Base-by-base conservation (phyloP, 441 rosid species). In the Jatropha podagrica region DNA sequence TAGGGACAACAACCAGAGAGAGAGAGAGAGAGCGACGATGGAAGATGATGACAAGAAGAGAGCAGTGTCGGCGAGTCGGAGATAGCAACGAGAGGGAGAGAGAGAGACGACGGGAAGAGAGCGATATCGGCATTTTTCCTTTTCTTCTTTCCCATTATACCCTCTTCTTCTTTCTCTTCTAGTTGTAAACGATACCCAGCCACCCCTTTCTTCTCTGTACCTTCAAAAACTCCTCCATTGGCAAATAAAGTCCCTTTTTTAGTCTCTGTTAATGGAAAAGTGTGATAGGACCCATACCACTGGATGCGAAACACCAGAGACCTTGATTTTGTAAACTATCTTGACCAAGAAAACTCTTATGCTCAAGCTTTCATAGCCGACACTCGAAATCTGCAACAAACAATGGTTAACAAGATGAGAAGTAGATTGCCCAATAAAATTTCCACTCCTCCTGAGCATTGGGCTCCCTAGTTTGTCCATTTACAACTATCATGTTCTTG, bases 291-390 rank as follows among this genome's bases (percentile, higher is more conserved):
- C 78, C 96, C 93, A 9, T 90, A 81, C 85, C 88, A 73, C 71
- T 95, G 99, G 99, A 95, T 95, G 99, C 81, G 83, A 41, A 59
- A 89, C 74, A 85, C 87, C 18, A 52, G 72, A n/a, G 88, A 90
- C 80, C 78, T 89, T 48, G 89, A 88, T 77, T 89, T 95, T 75
- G 13, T 81, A 46, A 52, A 82, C 58, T 81, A 86, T 85, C 88
- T 93, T 76, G 42, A 82, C 56, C 83, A 73, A 26, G 97, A 95
- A 76, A 95, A 95, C 84, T 83, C 89, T 0, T 95, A 95, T 65
- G 83, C 96, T 38, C 82, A 85, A 79, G 89, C 91, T 83, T 93
- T 90, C 88, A 93, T 91, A 97, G 84, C 91, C 7, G 95, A 90
- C 79, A 89, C 97, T 44, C 79, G 72, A 61, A 54, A 58, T 75